Base-by-base conservation (phyloP, 2,329 filamentous ascomycete species). In the Pseudopyricularia cyperi region DNA sequence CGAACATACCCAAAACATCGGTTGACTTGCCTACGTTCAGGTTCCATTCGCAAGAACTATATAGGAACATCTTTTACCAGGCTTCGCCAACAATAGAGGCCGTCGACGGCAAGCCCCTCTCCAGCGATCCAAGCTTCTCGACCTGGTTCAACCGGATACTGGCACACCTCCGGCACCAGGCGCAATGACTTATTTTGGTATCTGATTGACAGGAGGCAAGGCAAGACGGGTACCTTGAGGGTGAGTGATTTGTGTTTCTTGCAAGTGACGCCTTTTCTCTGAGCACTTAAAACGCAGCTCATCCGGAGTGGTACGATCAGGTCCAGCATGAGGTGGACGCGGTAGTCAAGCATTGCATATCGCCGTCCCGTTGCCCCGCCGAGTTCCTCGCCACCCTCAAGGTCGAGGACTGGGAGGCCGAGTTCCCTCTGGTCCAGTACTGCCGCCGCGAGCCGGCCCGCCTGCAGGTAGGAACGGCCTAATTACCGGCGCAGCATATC, bases 381-480 rank as follows among this genome's bases (percentile, higher is more conserved):
- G 66, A 71, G 24, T 59, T 70, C 3, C 63, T 81, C 1, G 61
- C 65, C 34, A 59, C 64, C 2, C 62, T 82, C 0, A 67, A 68
- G 0, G 59, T 78, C 28, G 73, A 77, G 14, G 72, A 70, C 0
- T 82, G 77, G 77, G 77, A 81, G 58, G 50, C 60, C 12, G 72
- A 76, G 17, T 79, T 82, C 54, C 74, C 76, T 0, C 54, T 69
- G 6, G 64, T 80, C 32, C 72, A 78, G 53, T 52, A 76, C 26
- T 75, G 71, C 46, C 63, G 81, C 35, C 68, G 70, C 39, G 78
- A 82, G 55, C 69, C 68, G 14, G 77, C 82, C 53, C 71, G 77
- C 3, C 56, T 80, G 24, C 70, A 71, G 32, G n/a, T 56, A 71
- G 7, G 61, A 68, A 0, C 77, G 77, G 6, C 66, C 69, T 1